These are phyloP conservation scores for Narthecium ossifragum DNA, from an alignment of 106 monocot genomes.

Conservation along the genomic window DNA sequence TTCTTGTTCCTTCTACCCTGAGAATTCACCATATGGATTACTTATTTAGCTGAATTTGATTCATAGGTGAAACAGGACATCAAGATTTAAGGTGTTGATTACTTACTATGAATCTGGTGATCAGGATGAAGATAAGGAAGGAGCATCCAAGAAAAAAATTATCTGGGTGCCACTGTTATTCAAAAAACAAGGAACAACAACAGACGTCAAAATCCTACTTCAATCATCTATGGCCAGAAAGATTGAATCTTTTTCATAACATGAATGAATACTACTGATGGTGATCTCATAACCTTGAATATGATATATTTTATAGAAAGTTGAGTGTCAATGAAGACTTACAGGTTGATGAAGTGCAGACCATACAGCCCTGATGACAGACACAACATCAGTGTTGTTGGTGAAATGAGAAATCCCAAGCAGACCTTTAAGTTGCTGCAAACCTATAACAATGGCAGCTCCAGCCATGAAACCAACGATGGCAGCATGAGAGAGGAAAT, in stretches of 20 bases:
- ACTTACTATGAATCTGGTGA: slow-evolving; percentile 70
- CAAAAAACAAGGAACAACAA: slow-evolving; percentile 7
- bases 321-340: slow-evolving; percentile 2
- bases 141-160: slow-evolving; percentile 84
- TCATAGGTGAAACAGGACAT: background rate
- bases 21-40: background rate
- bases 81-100: background rate
- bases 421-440: slow-evolving; percentile 81
- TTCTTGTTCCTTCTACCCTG: slow-evolving; percentile 72
- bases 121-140: slow-evolving; percentile 80
- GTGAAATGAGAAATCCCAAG: slow-evolving; percentile 74
- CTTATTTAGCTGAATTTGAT: background rate
- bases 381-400: slow-evolving; percentile 71
- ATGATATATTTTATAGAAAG: no score
- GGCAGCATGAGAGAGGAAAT: slow-evolving; percentile 81
- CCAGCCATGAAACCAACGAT: slow-evolving; percentile 87
- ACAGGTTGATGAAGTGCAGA: slow-evolving; percentile 46
- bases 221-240: no score
- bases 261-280: no score
- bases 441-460: slow-evolving; percentile 68
- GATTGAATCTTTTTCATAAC: no score
- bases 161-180: slow-evolving; percentile 51
- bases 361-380: slow-evolving; percentile 58
- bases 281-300: no score
- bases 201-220: no score